Evolutionary conservation across 2,329 filamentous ascomycete species (phyloP), one percentile per base, ranked within the genome.

Genomic region (Aspergillus ruber): DNA sequence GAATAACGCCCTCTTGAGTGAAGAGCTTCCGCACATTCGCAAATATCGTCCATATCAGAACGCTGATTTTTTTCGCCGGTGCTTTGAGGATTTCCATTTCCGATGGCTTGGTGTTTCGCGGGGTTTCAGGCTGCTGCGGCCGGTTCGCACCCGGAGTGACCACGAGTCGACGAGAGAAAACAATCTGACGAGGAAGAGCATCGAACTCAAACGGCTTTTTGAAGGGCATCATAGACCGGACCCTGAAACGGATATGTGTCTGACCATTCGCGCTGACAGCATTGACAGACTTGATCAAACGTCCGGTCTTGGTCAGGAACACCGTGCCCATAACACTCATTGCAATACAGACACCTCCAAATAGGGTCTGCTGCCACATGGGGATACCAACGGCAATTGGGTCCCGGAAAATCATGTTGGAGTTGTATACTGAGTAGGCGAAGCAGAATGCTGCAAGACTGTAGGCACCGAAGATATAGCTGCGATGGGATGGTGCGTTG

Each of bases 401-500:
- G 50, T 77, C 63, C 39, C 73, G 63, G 52, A 77, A 74, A 38
- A 76, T 72, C 46, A 68, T 63, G 58, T 74, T 76, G 54, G 75
- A 75, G 61, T 79, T 77, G 56, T 74, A 71, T 42, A 70, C 66
- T 2, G 76, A 73, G 57, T 76, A 81, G 33, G 64, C 55, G 48
- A 80, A 71, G 63, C 76, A 80, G 58, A 79, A 77, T 18, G 73
- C 50, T 2, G 78, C 78, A 21, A 79, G 76, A 12, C 70, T 64
- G 65, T 83, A 83, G 60, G 80, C 80, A 41, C 79, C 78, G 55
- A 79, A 61, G 52, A 84, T 75, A 64, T 83, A 85, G 66, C 76
- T 74, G 48, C 78, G 77, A 58, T 86, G 83, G 1, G 82, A 81
- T 12, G 81, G 81, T 1, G 79, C 77, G 57, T 83, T 74, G 70